phyloP scores from a whole-genome alignment of 805 yeast genomes.

The Lipomyces chichibuensis region DNA sequence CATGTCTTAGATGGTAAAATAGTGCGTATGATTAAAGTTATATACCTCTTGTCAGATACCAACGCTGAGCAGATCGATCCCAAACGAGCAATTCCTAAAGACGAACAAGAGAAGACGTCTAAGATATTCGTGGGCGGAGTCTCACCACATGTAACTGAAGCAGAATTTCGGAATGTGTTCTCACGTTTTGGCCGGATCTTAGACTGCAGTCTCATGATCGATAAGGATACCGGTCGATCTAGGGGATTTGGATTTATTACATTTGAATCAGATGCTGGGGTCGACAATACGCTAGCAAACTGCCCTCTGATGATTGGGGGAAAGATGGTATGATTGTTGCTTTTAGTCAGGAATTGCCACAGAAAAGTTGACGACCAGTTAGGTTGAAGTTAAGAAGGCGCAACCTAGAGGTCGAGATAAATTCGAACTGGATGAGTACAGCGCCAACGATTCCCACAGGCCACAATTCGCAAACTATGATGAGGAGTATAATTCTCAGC shows the following conservation, averaged over 20 bases:
- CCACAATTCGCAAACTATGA: slow-evolving; percentile 26
- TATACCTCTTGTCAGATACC: neutral
- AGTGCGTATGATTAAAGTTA: slow-evolving; percentile 16
- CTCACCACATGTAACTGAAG: slow-evolving; percentile 89
- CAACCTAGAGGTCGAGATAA: slow-evolving; percentile 45
- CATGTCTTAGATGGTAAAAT: slow-evolving; percentile 94
- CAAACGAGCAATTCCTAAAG: slow-evolving; percentile 94
- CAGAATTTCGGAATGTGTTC: slow-evolving; percentile 84
- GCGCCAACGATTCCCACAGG: neutral
- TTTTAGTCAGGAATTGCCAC: neutral
- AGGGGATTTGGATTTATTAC: slow-evolving; percentile 98
- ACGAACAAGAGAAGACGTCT: slow-evolving; percentile 95
- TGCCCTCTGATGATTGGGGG: slow-evolving; percentile 84
- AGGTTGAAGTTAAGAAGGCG: slow-evolving; percentile 50
- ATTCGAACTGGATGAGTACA: neutral
- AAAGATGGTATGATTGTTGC: slow-evolving; percentile 48
- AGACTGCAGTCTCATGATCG: slow-evolving; percentile 96
- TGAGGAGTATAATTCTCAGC: slow-evolving; percentile 7
- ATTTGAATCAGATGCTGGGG: slow-evolving; percentile 91
- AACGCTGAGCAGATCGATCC: slow-evolving; percentile 69
- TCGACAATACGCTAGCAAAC: slow-evolving; percentile 81
- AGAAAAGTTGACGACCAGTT: neutral
- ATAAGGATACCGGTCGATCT: slow-evolving; percentile 94
- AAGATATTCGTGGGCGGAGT: slow-evolving; percentile 97
- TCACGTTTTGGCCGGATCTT: slow-evolving; percentile 86